Conservation (phyloP, 306 rosid species). For the Begonia loranthoides region DNA sequence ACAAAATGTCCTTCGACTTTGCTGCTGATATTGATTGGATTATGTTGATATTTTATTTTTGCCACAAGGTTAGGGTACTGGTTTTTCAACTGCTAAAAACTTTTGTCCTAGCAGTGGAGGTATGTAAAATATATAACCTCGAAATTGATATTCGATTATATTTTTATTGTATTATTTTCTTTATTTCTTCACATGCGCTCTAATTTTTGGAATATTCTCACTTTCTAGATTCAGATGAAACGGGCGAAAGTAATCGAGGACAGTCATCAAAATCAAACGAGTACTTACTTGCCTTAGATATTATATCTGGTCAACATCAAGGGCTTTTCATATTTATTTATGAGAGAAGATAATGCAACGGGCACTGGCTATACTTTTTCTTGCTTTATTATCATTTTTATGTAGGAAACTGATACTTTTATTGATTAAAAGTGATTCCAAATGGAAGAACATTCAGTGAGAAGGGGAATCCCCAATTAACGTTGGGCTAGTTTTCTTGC, state of each 20-base stretch:
- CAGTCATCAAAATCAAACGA: constrained; percentile 20
- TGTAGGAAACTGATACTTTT: neutral
- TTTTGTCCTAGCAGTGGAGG: constrained; percentile 9
- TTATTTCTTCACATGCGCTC: neutral
- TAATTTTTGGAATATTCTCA: constrained; percentile 7
- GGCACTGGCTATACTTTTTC: neutral
- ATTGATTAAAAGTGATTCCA: neutral
- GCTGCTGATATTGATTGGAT: neutral
- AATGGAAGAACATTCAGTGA: no score
- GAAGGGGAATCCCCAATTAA: no score
- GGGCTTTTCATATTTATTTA: constrained; percentile 19
- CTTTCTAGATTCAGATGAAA: constrained; percentile 37
- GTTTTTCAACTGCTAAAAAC: constrained; percentile 21
- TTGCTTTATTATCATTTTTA: constrained; percentile 6
- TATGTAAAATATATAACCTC: constrained; percentile 1
- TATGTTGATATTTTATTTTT: neutral
- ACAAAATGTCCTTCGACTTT: neutral
- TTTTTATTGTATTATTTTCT: neutral
- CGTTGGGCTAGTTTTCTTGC: no score
- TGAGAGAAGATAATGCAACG: constrained; percentile 14
- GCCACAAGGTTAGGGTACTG: constrained; percentile 30
- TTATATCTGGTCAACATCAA: constrained; percentile 16
- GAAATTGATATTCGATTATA: neutral
- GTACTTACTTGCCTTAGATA: constrained; percentile 36
- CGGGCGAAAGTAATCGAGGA: constrained; percentile 26